These are phyloP conservation scores for Aspergillus cristatus DNA, from an alignment of 495 filamentous ascomycete genomes.

Conservation along the genomic window DNA sequence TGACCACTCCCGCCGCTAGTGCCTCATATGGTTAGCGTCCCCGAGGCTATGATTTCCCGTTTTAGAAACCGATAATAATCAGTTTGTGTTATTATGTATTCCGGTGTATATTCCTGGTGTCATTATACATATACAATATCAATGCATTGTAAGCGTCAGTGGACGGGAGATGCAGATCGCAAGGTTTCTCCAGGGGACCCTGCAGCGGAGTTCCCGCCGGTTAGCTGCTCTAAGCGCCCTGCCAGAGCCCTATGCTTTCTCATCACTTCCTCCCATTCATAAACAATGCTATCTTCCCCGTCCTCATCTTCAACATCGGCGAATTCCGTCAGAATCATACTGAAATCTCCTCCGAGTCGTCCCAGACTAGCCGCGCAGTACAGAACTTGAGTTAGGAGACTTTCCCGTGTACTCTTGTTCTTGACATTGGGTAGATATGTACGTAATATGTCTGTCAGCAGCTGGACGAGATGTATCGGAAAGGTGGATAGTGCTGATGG, in stretches of 20 bases:
- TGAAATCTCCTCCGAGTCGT: slow-evolving; percentile 86
- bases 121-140: too few species aligned
- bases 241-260: slow-evolving; percentile 82
- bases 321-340: slow-evolving; percentile 69
- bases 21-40: slow-evolving; percentile 9
- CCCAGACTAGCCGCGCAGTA: slow-evolving; percentile 94
- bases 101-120: too few species aligned
- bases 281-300: slow-evolving; percentile 32
- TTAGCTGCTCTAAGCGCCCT: slow-evolving; percentile 76
- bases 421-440: slow-evolving; percentile 74
- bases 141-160: not conserved
- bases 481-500: slow-evolving; percentile 78
- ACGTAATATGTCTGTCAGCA: slow-evolving; percentile 70
- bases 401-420: slow-evolving; percentile 71
- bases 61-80: slow-evolving; percentile 1
- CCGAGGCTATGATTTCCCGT: not conserved
- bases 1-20: slow-evolving; percentile 6
- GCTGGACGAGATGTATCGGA: slow-evolving; percentile 71
- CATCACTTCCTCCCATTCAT: slow-evolving; percentile 85
- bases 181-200: slow-evolving; percentile 10
- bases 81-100: too few species aligned
- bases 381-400: slow-evolving; percentile 84
- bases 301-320: slow-evolving; percentile 46
- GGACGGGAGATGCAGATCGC: slow-evolving; percentile 8
- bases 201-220: slow-evolving; percentile 17